Base-by-base conservation (phyloP, 2,329 filamentous ascomycete genomes). In the Leptodontidium sp. region DNA sequence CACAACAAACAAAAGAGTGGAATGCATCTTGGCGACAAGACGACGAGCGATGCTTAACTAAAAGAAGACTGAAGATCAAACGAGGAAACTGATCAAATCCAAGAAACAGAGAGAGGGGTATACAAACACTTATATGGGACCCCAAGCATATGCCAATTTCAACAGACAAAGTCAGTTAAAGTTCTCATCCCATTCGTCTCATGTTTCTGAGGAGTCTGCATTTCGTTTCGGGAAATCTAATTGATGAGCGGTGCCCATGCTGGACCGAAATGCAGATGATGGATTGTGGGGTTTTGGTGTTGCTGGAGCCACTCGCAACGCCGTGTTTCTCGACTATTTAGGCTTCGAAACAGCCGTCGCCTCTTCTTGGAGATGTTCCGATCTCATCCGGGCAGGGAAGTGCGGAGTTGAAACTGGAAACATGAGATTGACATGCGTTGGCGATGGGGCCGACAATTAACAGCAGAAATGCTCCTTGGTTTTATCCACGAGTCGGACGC, bases 21-120 rank as follows among this genome's bases (percentile, higher is more conserved):
- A 71, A 57, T 38, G 64, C 65, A 69, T 70, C 62, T 69, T 71
- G 47, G 40, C 61, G 24, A 58, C 26, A 53, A 21, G 43, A 65
- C 32, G 17, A 43, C 38, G 26, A 55, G 26, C 24, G 47, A 64
- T 58, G 59, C 50, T 57, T 59, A 35, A 38, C n/a, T 47, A 21
- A 58, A 63, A 55, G 40, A 29, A 52, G 62, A 65, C 62, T 45
- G 50, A 21, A 26, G 26, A 43, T 38, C 24, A 17, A 52, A 58
- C 52, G 52, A 32, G 29, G 15, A 43, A 17, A 45, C 49, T 62
- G 59, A 43, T 21, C 50, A 24, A 17, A 24, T 21, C 55, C 17
- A 21, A n/a, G 17, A 50, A 17, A 24, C 29, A 50, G 21, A 35
- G 14, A 15, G 59, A 49, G 9, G 24, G 45, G 43, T 21, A 21